phyloP scores from a whole-genome alignment of 352 stramenopile genomes.

The Peronospora belbahrii region DNA sequence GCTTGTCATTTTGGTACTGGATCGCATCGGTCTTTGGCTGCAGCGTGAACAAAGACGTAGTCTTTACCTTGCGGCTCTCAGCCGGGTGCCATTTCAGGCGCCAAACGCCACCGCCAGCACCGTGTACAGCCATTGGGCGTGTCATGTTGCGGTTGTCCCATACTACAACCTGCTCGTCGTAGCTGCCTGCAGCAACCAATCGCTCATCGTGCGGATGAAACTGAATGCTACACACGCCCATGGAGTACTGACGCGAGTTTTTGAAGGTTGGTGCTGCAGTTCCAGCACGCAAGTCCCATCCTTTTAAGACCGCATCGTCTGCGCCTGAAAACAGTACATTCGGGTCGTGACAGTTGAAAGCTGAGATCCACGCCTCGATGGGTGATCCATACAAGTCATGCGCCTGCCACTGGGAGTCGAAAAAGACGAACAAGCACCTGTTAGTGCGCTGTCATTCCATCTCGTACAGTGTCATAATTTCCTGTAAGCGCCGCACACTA shows the following conservation, averaged over 20 bases:
- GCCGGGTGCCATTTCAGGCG: slow-evolving; percentile 77
- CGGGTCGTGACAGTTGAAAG: slow-evolving; percentile 68
- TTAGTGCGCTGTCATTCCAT: slow-evolving; percentile 6
- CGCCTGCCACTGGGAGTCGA: slow-evolving; percentile 47
- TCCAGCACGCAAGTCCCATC: slow-evolving; percentile 57
- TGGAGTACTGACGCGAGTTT: slow-evolving; percentile 53
- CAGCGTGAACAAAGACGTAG: no score
- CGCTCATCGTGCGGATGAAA: slow-evolving; percentile 59
- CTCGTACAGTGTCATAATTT: no score
- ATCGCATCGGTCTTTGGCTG: no score
- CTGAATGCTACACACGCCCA: slow-evolving; percentile 84
- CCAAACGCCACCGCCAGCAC: slow-evolving; percentile 70
- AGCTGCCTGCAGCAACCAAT: slow-evolving; percentile 74
- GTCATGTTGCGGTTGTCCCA: slow-evolving; percentile 72
- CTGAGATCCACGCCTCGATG: slow-evolving; percentile 82
- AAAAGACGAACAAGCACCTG: slow-evolving; percentile 6
- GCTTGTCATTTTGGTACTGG: neutral
- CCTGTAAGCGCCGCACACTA: no score
- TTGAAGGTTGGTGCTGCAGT: slow-evolving; percentile 38
- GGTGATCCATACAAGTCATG: slow-evolving; percentile 67
- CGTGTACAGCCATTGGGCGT: slow-evolving; percentile 31
- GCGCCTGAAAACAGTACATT: slow-evolving; percentile 75
- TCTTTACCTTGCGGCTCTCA: slow-evolving; percentile 36
- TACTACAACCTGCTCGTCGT: slow-evolving; percentile 71
- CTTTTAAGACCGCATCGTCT: slow-evolving; percentile 71